Conservation (phyloP, 2,329 filamentous ascomycete species). For the Neonectria ditissima region DNA sequence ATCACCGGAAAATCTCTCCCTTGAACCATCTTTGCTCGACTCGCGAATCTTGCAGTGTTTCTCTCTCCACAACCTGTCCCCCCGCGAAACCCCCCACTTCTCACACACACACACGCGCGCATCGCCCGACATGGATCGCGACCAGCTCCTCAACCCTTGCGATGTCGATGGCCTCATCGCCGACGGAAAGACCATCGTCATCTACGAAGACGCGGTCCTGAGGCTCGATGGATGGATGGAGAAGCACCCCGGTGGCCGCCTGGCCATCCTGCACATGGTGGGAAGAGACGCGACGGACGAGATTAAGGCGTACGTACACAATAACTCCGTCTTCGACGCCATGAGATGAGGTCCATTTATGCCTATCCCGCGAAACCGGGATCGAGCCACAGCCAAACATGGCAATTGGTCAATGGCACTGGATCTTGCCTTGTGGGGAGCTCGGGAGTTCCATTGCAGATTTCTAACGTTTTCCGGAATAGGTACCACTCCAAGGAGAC, state of each 20-base stretch:
- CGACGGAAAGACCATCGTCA: conserved; percentile 66
- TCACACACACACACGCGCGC: no score
- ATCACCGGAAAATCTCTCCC: not conserved
- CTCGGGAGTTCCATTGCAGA: conserved; percentile 18
- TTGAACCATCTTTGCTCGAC: not conserved
- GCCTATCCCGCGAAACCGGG: conserved; percentile 1
- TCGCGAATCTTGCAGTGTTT: not conserved
- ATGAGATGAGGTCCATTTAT: conserved; percentile 6
- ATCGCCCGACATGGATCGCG: conserved; percentile 51
- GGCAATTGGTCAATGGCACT: conserved; percentile 30
- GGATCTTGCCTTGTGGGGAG: conserved; percentile 15
- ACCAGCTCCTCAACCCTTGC: conserved; percentile 57
- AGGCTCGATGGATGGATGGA: conserved; percentile 69
- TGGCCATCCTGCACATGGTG: conserved; percentile 69
- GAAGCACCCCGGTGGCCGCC: conserved; percentile 68
- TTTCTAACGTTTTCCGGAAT: conserved; percentile 38
- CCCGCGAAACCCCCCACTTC: not conserved
- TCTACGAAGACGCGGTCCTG: conserved; percentile 66
- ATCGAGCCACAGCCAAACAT: conserved; percentile 12
- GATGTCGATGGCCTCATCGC: conserved; percentile 65
- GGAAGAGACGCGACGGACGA: conserved; percentile 53
- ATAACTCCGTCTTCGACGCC: not conserved
- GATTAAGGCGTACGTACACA: conserved; percentile 48
- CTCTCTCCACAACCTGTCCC: not conserved
- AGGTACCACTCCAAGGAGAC: conserved; percentile 69